Percentiles rank a stretch among this genome's conserved stretches.
Evolutionary conservation across 2,329 filamentous ascomycete species (phyloP).

Genomic region (Colletotrichum higginsianum): DNA sequence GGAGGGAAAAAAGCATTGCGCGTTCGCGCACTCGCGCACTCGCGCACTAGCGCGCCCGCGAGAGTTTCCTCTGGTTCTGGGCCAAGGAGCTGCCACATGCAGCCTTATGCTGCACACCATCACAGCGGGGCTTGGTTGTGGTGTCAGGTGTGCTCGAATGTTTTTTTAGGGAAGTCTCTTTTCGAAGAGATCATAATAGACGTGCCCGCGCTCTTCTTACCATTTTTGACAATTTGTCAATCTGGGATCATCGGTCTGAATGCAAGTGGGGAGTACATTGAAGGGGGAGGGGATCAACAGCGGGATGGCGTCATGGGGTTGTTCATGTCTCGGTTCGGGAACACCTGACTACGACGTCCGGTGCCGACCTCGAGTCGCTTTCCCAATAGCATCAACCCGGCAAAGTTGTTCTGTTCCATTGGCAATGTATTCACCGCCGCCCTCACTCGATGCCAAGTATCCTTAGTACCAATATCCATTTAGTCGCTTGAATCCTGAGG

Average conservation of each 20-base stretch:
- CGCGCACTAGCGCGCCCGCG: not conserved
- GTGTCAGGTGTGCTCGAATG: not conserved
- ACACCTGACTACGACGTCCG: slow-evolving; percentile 26
- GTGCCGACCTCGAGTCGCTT: slow-evolving; percentile 22
- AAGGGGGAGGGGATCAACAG: not conserved
- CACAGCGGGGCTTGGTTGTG: not conserved
- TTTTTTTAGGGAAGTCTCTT: not conserved
- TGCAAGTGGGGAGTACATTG: not conserved
- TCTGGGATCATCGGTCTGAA: too few species aligned
- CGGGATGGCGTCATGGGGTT: slow-evolving; percentile 25
- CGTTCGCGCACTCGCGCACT: slow-evolving; percentile 17
- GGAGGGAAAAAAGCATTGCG: not conserved
- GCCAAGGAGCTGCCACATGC: slow-evolving; percentile 12
- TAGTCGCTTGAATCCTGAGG: too few species aligned
- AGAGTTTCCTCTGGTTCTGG: not conserved
- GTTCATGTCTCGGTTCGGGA: slow-evolving; percentile 24
- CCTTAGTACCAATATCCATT: too few species aligned
- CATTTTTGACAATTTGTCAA: not conserved
- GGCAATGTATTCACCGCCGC: too few species aligned
- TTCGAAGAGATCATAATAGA: not conserved
- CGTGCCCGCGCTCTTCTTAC: not conserved
- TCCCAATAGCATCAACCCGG: not conserved
- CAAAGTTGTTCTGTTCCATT: not conserved
- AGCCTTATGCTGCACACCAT: slow-evolving; percentile 39
- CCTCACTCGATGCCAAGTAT: too few species aligned